Evolutionary conservation across 768 basidiomycete species (phyloP), one percentile per base, ranked within the genome.

Genomic region (Hydnum rufescens): DNA sequence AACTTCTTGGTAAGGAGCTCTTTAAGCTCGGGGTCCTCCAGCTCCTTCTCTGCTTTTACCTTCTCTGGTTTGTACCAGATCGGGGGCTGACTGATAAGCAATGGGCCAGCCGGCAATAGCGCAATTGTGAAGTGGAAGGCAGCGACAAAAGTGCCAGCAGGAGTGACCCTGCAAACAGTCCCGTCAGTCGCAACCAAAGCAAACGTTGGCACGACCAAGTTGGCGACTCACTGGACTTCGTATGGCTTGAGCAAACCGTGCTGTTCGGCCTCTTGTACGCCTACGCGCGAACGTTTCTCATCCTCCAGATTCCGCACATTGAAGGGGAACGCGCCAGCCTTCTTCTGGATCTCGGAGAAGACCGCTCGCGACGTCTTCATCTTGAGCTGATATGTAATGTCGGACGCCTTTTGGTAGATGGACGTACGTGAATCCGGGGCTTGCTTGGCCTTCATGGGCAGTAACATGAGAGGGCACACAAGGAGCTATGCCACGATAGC

Each of bases 71-170:
- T 85, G 71, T 90, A 97, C 93, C 89, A 97, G 29, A 78, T 61
- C 8, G 95, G 87, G 5, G 85, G 78, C 55, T 84, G 81, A 8
- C 87, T 87, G 66, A 99, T 75, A 57, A 96, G 68, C 28, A 80
- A 66, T 25, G 89, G 93, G 28, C 95, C 95, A 50, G 76, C 82
- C 44, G 93, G 81, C 32, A 85, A 78, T 22, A 99, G 76, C 32
- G 88, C 89, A 61, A 99, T 79, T 42, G 93, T 99, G 70, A 95
- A 90, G 72, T 96, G 92, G 76, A 92, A 95, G 5, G 82, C 85
- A 52, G 93, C 92, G 43, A 96, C 87, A 54, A 82, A 78, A 18
- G 88, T 88, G 59, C 75, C 80, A 26, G 77, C 57, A 39, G 83
- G 82, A 3, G 90, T 89, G 66, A 81, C 85, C 53, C 84, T 84